Conservation (phyloP, 176 grass and related monocot genomes). For the Avena eriantha region DNA sequence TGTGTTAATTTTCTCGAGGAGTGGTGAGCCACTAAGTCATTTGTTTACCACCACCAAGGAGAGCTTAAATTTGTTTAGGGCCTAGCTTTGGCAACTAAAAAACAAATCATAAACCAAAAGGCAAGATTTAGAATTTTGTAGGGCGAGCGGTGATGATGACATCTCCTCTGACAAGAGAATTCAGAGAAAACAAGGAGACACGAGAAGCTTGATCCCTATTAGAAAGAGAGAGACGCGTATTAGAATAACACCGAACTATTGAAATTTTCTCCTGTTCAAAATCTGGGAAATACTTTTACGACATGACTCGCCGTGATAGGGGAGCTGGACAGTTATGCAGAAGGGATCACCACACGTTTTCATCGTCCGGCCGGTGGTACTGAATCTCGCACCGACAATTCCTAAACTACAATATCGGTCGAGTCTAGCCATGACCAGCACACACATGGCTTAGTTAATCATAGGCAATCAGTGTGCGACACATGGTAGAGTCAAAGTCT, state of each 20-base stretch:
- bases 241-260: not conserved
- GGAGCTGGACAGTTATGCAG: conserved; percentile 6
- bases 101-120: not conserved
- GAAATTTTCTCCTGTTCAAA: not conserved
- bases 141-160: not conserved
- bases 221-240: not conserved
- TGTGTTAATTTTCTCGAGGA: not conserved
- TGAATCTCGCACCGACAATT: conserved; percentile 47
- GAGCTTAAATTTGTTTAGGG: not conserved
- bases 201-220: conserved; percentile 13
- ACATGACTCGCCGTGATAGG: not conserved
- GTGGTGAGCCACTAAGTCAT: not conserved
- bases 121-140: not conserved
- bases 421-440: conserved; percentile 31
- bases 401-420: conserved; percentile 46
- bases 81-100: not conserved
- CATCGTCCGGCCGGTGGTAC: conserved; percentile 37
- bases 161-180: not conserved
- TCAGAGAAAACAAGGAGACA: conserved; percentile 6
- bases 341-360: conserved; percentile 51
- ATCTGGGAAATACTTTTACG: not conserved
- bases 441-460: conserved; percentile 1
- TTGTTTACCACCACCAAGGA: not conserved
- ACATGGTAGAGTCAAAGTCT: conserved; percentile 31
- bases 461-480: conserved; percentile 30